Percentiles rank a stretch among this genome's conserved stretches.
These are phyloP conservation scores for Aureobasidium sp. DNA, from an alignment of 2,329 filamentous ascomycete species.

Conservation along the genomic window DNA sequence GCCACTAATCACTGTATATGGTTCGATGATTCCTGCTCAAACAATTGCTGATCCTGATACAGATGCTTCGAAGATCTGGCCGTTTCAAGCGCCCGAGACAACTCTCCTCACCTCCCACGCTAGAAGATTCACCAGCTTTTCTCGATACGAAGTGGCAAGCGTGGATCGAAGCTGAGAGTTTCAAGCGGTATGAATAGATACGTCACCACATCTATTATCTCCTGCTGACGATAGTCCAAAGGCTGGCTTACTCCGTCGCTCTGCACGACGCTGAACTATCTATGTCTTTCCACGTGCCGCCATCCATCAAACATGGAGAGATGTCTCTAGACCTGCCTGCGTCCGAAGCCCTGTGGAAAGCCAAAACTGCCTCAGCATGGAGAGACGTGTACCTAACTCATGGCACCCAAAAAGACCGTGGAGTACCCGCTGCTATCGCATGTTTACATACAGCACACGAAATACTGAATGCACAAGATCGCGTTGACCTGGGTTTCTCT, in stretches of 20 bases:
- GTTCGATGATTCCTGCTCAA: too few species aligned
- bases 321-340: slow-evolving; percentile 5
- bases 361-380: background rate
- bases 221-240: background rate
- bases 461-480: background rate
- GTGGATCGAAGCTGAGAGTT: slow-evolving; percentile 56
- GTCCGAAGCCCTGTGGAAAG: background rate
- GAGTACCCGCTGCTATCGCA: background rate
- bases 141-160: slow-evolving; percentile 55
- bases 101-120: background rate
- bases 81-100: background rate
- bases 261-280: background rate
- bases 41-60: background rate
- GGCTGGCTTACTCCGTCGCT: background rate
- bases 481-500: background rate
- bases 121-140: slow-evolving; percentile 44
- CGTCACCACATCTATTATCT: too few species aligned
- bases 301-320: background rate
- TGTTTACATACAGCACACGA: background rate
- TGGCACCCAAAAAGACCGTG: too few species aligned
- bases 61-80: slow-evolving; percentile 6
- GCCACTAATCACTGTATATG: slow-evolving; percentile 25
- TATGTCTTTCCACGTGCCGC: background rate
- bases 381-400: background rate
- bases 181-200: slow-evolving; percentile 41